Conservation (phyloP, 2,329 filamentous ascomycete genomes). For the Aspergillus aculeatus region DNA sequence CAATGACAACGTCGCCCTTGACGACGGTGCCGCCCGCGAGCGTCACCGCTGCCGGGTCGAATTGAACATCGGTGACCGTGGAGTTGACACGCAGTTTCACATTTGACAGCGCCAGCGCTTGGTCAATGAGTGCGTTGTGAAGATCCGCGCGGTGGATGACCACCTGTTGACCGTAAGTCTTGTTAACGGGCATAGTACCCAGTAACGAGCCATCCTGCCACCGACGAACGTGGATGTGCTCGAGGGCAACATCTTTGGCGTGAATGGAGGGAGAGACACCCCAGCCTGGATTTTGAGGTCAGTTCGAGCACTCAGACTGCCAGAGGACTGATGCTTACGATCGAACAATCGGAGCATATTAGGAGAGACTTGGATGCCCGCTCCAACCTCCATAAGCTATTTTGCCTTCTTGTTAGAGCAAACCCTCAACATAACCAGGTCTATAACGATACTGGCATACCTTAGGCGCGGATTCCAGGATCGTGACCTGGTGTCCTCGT, state of each 20-base stretch:
- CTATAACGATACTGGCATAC: slow-evolving; percentile 18
- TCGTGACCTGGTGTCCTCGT: slow-evolving; percentile 33
- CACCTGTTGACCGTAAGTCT: slow-evolving; percentile 34
- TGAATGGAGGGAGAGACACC: slow-evolving; percentile 35
- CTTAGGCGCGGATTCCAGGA: slow-evolving; percentile 36
- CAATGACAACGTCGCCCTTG: slow-evolving; percentile 50
- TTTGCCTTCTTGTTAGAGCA: slow-evolving; percentile 2
- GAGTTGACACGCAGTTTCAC: slow-evolving; percentile 33
- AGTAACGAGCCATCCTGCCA: slow-evolving; percentile 37
- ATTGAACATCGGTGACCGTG: slow-evolving; percentile 26
- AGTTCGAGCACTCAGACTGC: neutral
- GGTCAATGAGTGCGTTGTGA: slow-evolving; percentile 33
- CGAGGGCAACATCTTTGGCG: slow-evolving; percentile 33
- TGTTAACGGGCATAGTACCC: slow-evolving; percentile 35
- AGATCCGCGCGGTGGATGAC: slow-evolving; percentile 39
- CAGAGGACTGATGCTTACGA: slow-evolving; percentile 33
- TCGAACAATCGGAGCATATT: slow-evolving; percentile 77
- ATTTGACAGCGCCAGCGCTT: slow-evolving; percentile 29
- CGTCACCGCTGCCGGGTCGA: slow-evolving; percentile 29
- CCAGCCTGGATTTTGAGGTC: slow-evolving; percentile 28
- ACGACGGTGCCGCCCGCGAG: slow-evolving; percentile 28
- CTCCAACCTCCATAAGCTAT: slow-evolving; percentile 59
- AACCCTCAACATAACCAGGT: neutral
- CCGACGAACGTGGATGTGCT: slow-evolving; percentile 37
- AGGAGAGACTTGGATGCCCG: slow-evolving; percentile 78